A percentile compares a stretch with the other conserved stretches of the same genome.
These are phyloP conservation scores for Thermothielavioides terrestris DNA, from an alignment of 495 filamentous ascomycete species.

Conservation along the genomic window DNA sequence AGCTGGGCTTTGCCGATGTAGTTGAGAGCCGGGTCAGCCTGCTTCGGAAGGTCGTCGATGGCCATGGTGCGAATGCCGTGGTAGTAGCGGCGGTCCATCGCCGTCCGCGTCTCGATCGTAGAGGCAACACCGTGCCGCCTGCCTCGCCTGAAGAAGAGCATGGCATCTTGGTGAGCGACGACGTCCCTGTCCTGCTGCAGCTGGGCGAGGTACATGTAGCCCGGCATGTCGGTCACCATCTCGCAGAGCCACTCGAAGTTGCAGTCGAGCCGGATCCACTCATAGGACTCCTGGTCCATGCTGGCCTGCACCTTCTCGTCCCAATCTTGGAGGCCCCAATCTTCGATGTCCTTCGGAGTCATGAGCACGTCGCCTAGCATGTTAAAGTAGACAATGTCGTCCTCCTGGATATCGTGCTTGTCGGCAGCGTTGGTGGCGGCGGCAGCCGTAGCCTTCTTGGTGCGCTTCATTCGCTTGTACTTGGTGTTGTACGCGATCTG, in stretches of 20 bases:
- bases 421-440: conserved; percentile 39
- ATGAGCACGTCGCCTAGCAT: conserved; percentile 87
- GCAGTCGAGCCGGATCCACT: conserved; percentile 97
- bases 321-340: conserved; percentile 88
- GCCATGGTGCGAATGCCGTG: conserved; percentile 83
- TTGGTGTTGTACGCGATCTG: conserved; percentile 99
- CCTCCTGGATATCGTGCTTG: conserved; percentile 69
- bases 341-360: conserved; percentile 65
- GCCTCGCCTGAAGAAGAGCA: conserved; percentile 36
- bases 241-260: conserved; percentile 97
- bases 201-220: conserved; percentile 96
- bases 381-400: conserved; percentile 90
- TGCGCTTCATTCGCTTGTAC: conserved; percentile 94
- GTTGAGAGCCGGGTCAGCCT: conserved; percentile 52
- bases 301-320: conserved; percentile 69
- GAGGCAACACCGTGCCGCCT: conserved; percentile 65
- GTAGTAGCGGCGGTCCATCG: conserved; percentile 89
- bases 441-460: conserved; percentile 67
- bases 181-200: conserved; percentile 96
- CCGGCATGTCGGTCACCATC: conserved; percentile 62
- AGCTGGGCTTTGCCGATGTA: conserved; percentile 82
- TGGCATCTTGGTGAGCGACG: conserved; percentile 77
- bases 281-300: conserved; percentile 95
- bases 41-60: conserved; percentile 60
- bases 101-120: conserved; percentile 74